Base-by-base conservation (phyloP, 2,329 filamentous ascomycete species). In the Aphanocladium album region DNA sequence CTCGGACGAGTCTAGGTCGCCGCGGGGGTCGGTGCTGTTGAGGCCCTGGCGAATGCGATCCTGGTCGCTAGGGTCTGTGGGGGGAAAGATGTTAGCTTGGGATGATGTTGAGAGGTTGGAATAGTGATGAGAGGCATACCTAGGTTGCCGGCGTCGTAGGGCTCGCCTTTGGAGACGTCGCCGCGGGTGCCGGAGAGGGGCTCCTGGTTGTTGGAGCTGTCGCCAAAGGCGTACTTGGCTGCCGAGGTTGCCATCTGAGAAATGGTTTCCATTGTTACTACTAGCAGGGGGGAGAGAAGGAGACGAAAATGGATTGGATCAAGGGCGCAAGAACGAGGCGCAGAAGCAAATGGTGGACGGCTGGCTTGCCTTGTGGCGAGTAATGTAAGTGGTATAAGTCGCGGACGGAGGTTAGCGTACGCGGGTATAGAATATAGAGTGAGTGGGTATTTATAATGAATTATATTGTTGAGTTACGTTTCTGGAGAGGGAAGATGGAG, bases 61-160 rank as follows among this genome's bases (percentile, higher is more conserved):
- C 47, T 54, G 43, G 7, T 50, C 43, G 12, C n/a, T 35, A 41
- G 57, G 23, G 16, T 55, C 37, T 55, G 39, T 17, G 16, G 11
- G 16, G 1, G n/a, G n/a, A n/a, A n/a, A n/a, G n/a, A 30, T 51
- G 47, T 49, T 30, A 49, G 43, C 17, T 5, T 16, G 39, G 14
- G 14, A 17, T 35, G 8, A 14, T 37, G 14, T n/a, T n/a, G n/a
- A n/a, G 2, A 5, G 14, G 3, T 5, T 17, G n/a, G 3, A n/a
- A 11, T 35, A 6, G 6, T 35, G 33, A 12, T 6, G 33, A 37
- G 47, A 23, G n/a, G 30, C 14, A 25, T 30, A 77, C 84, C 80
- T n/a, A 83, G 75, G 72, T 95, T 95, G 53, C 91, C 91, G 61
- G 85, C 85, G 70, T 95, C 91, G 67, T 87, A 96, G 0, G 91